Base-by-base conservation (phyloP, 2,329 filamentous ascomycete genomes). In the Purpureocillium lavendulum region DNA sequence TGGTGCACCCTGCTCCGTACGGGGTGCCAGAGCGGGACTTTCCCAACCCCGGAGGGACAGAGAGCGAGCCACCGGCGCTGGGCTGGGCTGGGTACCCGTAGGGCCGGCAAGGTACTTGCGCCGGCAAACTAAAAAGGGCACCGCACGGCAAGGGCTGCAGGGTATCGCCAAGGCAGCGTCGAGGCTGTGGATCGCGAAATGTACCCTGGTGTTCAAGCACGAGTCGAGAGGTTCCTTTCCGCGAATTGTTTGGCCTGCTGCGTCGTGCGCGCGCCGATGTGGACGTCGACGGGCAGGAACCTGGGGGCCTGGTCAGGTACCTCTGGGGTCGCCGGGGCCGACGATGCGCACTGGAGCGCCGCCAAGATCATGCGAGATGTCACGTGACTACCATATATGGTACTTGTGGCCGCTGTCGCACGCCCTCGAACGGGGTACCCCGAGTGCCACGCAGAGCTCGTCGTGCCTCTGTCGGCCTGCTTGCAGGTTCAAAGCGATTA, bases 21-120 rank as follows among this genome's bases (percentile, higher is more conserved):
- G 10, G n/a, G 21, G 21, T 26, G 57, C 60, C 55, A 50, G 62
- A 63, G 59, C 59, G 60, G 60, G 59, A 56, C 55, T 58, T 58
- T 59, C 21, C 21, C 21, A 26, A 5, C 21, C 21, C 21, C 21
- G 21, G 21, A 26, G 21, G 21, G 21, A 10, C 6, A 26, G 6
- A 26, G 21, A 26, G 21, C n/a, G n/a, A n/a, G n/a, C n/a, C n/a
- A 26, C 21, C 21, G 10, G 21, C 51, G 48, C 51, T 48, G 45
- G 45, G 47, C 45, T 24, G 46, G 44, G 38, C 45, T 45, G 43
- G 42, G n/a, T n/a, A n/a, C 5, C 21, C 21, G 21, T 26, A 26
- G 21, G 21, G 21, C 21, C 6, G n/a, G 18, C n/a, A 8, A n/a
- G 29, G n/a, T 26, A 16, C 34, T 9, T 14, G 15, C 5, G 8